Evolutionary conservation across 305 asterid species (phyloP).

Genomic region (Rubia balearica): DNA sequence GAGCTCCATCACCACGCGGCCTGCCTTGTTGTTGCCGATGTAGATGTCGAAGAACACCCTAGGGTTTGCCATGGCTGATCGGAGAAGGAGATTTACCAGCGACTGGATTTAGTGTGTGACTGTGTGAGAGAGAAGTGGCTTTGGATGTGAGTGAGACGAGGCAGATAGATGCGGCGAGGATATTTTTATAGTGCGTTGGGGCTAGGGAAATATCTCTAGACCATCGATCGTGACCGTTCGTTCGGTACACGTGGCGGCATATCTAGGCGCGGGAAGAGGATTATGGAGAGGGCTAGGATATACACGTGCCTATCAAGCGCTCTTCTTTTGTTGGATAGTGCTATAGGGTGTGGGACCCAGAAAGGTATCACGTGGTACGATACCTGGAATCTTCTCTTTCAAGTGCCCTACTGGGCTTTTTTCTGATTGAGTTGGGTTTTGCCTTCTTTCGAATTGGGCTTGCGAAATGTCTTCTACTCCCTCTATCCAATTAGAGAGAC

Average conservation of each 20-base stretch:
- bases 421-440: background rate
- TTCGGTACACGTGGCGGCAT: background rate
- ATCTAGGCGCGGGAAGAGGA: background rate
- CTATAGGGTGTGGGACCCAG: background rate
- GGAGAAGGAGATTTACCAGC: background rate
- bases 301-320: conserved; percentile 21
- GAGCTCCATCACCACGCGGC: conserved; percentile 22
- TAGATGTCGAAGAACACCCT: conserved; percentile 22
- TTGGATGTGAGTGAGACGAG: conserved; percentile 12
- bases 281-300: background rate
- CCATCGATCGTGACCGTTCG: conserved; percentile 10
- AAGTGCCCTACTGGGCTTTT: conserved; percentile 11
- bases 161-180: background rate
- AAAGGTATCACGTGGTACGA: conserved; percentile 5
- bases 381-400: conserved; percentile 4
- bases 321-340: conserved; percentile 15
- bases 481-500: no score
- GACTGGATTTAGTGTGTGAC: background rate
- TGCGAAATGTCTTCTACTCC: background rate
- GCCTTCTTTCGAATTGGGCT: background rate
- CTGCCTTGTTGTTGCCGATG: conserved; percentile 14
- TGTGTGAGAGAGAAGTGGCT: background rate
- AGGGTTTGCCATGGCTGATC: conserved; percentile 19
- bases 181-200: conserved; percentile 6
- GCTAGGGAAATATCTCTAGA: conserved; percentile 10